A percentile compares a stretch with the other conserved stretches of the same genome.
phyloP scores from a whole-genome alignment of 1,284 basidiomycete genomes.

The Athelia sp. region DNA sequence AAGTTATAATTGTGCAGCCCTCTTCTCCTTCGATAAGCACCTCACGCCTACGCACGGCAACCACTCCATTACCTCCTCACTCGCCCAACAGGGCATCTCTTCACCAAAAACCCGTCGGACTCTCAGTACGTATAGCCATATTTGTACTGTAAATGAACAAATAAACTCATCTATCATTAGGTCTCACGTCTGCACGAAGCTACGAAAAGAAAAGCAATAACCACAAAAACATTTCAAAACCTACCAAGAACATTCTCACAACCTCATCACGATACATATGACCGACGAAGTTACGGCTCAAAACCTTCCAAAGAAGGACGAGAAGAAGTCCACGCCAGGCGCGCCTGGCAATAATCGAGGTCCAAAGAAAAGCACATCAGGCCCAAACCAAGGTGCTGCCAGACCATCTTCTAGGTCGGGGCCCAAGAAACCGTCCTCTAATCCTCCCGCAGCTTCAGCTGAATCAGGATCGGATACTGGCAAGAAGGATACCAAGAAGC shows the following conservation, averaged over 20 bases:
- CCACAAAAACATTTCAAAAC: conserved; percentile 46
- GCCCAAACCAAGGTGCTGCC: conserved; percentile 35
- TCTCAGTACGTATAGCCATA: conserved; percentile 33
- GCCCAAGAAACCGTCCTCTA: conserved; percentile 50
- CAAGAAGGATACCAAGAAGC: conserved; percentile 56
- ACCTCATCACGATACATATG: conserved; percentile 75
- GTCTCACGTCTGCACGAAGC: conserved; percentile 6
- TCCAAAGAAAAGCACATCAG: conserved; percentile 45
- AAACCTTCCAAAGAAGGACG: conserved; percentile 59
- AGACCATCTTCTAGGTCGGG: conserved; percentile 59
- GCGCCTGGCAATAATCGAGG: conserved; percentile 40
- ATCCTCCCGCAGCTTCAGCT: conserved; percentile 27
- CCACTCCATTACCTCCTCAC: conserved; percentile 62
- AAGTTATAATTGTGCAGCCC: not conserved
- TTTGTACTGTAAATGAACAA: conserved; percentile 6
- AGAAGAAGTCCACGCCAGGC: conserved; percentile 49
- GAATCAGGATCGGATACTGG: conserved; percentile 68
- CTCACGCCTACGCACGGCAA: conserved; percentile 55
- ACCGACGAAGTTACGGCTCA: conserved; percentile 69
- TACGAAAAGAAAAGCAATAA: conserved; percentile 34
- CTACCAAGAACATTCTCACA: conserved; percentile 33
- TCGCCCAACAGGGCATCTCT: conserved; percentile 83
- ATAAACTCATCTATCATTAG: not conserved
- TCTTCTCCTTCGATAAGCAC: conserved; percentile 36
- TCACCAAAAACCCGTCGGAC: conserved; percentile 42